Evolutionary conservation across 768 basidiomycete genomes (phyloP), one percentile per base, ranked within the genome.

Genomic region (Aureoboletus auriporus): DNA sequence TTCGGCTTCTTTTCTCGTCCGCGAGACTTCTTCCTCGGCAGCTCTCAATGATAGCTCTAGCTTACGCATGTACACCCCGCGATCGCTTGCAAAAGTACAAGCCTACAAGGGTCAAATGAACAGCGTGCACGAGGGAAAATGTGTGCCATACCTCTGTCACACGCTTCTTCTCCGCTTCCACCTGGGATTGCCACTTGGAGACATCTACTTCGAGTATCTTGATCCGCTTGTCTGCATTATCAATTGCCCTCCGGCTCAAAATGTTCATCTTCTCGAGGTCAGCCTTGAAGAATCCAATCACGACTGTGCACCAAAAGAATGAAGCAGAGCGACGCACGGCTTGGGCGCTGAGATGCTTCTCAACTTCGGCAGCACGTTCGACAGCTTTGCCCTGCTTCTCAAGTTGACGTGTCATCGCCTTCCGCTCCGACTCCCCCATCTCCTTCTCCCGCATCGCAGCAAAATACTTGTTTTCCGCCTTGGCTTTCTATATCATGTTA

Each of bases 381-480:
- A 93, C 71, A 6, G 78, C 76, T 49, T 77, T 78, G 26, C 73
- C 68, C 55, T 85, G 81, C 46, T 81, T 80, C 55, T 84, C 82
- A 13, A 77, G 64, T 28, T 71, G 75, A 42, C 83, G 76, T 14
- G 71, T 61, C 30, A 83, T 67, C 29, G 72, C 79, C 66, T 90
- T 90, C 39, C 83, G 77, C 62, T 93, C 89, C 2, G 72, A 72
- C 29, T 93, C 89, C 3, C 84, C 69, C 14, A 89, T 83, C 50
- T 96, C 93, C 68, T 88, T 93, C 49, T 86, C 84, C 28, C 93
- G 83, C 84, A 95, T 89, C 3, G 85, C 84, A 14, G 89, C 79
- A 61, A 84, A 98, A 63, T 82, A 98, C 66, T 94, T 97, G 72
- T 93, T 95, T 51, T 97, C 94, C 13, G 89, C 83, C 70, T 95